Base-by-base conservation (phyloP, 805 yeast species). In the Maudiozyma pseudohumilis region DNA sequence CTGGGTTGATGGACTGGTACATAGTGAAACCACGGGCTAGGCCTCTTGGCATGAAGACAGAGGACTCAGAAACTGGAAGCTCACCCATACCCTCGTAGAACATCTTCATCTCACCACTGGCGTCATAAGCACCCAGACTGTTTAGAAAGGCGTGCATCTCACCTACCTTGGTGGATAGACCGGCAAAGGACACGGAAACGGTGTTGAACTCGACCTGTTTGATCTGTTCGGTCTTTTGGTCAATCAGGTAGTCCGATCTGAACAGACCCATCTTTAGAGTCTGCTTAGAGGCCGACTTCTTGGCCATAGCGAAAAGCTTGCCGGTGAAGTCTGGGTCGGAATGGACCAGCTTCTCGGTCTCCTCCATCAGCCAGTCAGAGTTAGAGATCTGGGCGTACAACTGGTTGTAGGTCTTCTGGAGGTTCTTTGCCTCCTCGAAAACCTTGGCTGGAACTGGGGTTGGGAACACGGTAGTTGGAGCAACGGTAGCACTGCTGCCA, bases 121-220 rank as follows among this genome's bases (percentile, higher is more conserved):
- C 23, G 35, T 41, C 44, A 51, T 82, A 83, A n/a, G 60, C 58
- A 3, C 87, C 87, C 6, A 65, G 52, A 4, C 60, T 52, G 53
- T 82, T 80, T 51, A 81, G 60, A 49, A 72, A 84, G 16, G 68
- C 59, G 59, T 92, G 98, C 40, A 85, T 64, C 46, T 74, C 66
- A 16, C 92, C 82, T 19, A 85, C 89, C 55, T 80, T 82, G 11
- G 86, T 58, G 2, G 95, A 80, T 40, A 92, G 66, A 0, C 94
- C 97, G 16, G 94, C 96, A 64, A 92, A 92, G 1, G 96, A 88
- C 3, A 89, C 95, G 50, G 95, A 82, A 3, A 92, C 85, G 1
- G 98, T 88, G 61, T 92, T 92, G 65, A 89, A 89, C 59, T 92
- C 99, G 36, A 92, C 92, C 60, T 92, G 98, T 55, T 89, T 88